Conservation (phyloP, 1,284 basidiomycete genomes). For the Cutaneotrichosporon dermatis region DNA sequence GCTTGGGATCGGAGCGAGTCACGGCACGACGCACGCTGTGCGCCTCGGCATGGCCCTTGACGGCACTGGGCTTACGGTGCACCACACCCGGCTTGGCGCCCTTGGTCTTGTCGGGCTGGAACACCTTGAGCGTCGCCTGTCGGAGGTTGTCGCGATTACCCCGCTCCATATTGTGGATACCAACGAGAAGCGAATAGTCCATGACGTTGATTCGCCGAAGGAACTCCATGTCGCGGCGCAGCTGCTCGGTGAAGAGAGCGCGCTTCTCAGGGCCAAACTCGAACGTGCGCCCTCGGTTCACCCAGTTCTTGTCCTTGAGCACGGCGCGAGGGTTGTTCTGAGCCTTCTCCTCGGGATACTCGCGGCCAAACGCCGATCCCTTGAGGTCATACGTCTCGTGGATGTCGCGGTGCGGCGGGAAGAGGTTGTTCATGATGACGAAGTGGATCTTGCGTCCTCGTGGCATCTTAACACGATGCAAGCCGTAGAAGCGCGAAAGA, state of each 20-base stretch:
- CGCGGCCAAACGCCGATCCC: slow-evolving; percentile 83
- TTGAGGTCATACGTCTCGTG: slow-evolving; percentile 98
- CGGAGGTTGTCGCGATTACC: slow-evolving; percentile 89
- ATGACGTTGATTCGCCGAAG: slow-evolving; percentile 80
- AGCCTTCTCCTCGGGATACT: slow-evolving; percentile 82
- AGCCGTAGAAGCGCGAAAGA: slow-evolving; percentile 87
- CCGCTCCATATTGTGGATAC: slow-evolving; percentile 84
- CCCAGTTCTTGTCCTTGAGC: slow-evolving; percentile 96
- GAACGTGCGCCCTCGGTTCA: slow-evolving; percentile 69
- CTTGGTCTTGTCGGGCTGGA: slow-evolving; percentile 56
- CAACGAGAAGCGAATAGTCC: slow-evolving; percentile 94
- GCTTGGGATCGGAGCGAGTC: slow-evolving; percentile 72
- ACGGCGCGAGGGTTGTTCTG: slow-evolving; percentile 76
- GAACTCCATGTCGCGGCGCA: slow-evolving; percentile 79
- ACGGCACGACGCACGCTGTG: slow-evolving; percentile 79
- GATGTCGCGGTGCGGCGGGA: slow-evolving; percentile 93
- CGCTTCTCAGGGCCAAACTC: slow-evolving; percentile 93
- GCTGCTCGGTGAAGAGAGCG: slow-evolving; percentile 81
- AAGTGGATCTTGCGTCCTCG: slow-evolving; percentile 94
- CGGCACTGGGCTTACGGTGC: slow-evolving; percentile 57
- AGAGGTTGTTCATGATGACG: slow-evolving; percentile 99
- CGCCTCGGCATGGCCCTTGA: slow-evolving; percentile 64
- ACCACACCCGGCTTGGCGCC: slow-evolving; percentile 34
- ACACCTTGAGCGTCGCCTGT: slow-evolving; percentile 80
- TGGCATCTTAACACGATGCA: slow-evolving; percentile 95